Conservation (phyloP, 768 basidiomycete genomes). For the Suillus fuscotomentosus region DNA sequence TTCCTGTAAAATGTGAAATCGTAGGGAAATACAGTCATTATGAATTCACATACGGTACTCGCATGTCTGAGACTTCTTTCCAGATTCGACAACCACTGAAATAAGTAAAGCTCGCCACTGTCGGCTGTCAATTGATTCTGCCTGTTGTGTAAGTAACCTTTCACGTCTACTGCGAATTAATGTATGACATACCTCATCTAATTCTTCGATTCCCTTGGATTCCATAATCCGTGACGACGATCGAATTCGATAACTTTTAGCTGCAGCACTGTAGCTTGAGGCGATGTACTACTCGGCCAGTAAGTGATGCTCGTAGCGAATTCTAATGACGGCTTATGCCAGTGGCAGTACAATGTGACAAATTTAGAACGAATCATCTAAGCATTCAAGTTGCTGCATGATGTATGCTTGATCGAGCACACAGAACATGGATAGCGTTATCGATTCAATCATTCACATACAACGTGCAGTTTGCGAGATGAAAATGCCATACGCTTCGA, state of each 20-base stretch:
- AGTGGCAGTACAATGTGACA: background rate
- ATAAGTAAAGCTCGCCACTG: slow-evolving; percentile 78
- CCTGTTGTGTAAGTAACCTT: background rate
- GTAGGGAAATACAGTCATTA: background rate
- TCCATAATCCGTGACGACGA: slow-evolving; percentile 16
- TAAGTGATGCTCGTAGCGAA: background rate
- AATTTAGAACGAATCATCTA: background rate
- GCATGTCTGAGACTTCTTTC: slow-evolving; percentile 56
- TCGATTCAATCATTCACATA: background rate
- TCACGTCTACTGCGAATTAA: slow-evolving; percentile 6
- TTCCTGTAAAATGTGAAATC: slow-evolving; percentile 42
- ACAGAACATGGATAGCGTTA: background rate
- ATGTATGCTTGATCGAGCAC: background rate
- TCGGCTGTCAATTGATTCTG: slow-evolving; percentile 72
- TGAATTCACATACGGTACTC: slow-evolving; percentile 45
- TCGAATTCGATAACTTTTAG: background rate
- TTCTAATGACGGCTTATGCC: background rate
- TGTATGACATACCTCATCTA: slow-evolving; percentile 29
- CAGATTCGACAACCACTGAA: slow-evolving; percentile 75
- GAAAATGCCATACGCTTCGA: background rate
- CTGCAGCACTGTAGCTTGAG: background rate
- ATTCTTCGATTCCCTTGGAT: slow-evolving; percentile 25
- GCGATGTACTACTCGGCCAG: background rate
- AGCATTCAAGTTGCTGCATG: background rate
- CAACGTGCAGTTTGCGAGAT: background rate